Evolutionary conservation across 1,284 basidiomycete genomes (phyloP).

Genomic region (Irpex lacteus): DNA sequence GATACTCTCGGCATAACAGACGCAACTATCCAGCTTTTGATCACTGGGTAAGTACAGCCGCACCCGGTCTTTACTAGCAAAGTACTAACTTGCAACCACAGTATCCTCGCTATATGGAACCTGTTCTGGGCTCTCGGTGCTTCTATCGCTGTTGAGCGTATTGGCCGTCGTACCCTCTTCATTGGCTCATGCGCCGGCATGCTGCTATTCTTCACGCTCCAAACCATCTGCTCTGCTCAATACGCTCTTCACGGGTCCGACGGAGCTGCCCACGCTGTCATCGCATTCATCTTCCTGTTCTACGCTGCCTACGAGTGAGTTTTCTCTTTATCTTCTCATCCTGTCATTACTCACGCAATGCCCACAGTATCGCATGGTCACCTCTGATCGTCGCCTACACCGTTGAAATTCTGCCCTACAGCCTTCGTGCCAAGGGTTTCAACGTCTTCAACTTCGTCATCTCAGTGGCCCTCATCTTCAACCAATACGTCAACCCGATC

Average conservation of each 20-base stretch:
- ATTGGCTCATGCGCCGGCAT: slow-evolving; percentile 63
- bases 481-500: slow-evolving; percentile 81
- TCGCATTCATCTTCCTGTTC: slow-evolving; percentile 77
- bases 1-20: slow-evolving; percentile 67
- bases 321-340: background rate
- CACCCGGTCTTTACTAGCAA: slow-evolving; percentile 20
- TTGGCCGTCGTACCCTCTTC: slow-evolving; percentile 67
- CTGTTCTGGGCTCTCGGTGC: slow-evolving; percentile 59
- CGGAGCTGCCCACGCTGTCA: slow-evolving; percentile 60
- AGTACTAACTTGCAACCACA: slow-evolving; percentile 44
- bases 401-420: slow-evolving; percentile 69
- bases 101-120: slow-evolving; percentile 73
- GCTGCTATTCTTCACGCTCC: slow-evolving; percentile 67
- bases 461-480: slow-evolving; percentile 69
- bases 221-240: slow-evolving; percentile 69
- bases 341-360: too few relatives aligned
- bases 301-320: slow-evolving; percentile 65
- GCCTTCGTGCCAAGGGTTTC: slow-evolving; percentile 75
- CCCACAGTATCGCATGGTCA: slow-evolving; percentile 59
- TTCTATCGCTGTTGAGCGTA: slow-evolving; percentile 53
- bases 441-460: slow-evolving; percentile 67
- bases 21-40: slow-evolving; percentile 47
- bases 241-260: slow-evolving; percentile 45
- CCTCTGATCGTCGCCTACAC: slow-evolving; percentile 74
- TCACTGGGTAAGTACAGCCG: slow-evolving; percentile 55